Evolutionary conservation across 2,329 filamentous ascomycete species (phyloP), one percentile per base, ranked within the genome.

Genomic region (Fusarium setosum): DNA sequence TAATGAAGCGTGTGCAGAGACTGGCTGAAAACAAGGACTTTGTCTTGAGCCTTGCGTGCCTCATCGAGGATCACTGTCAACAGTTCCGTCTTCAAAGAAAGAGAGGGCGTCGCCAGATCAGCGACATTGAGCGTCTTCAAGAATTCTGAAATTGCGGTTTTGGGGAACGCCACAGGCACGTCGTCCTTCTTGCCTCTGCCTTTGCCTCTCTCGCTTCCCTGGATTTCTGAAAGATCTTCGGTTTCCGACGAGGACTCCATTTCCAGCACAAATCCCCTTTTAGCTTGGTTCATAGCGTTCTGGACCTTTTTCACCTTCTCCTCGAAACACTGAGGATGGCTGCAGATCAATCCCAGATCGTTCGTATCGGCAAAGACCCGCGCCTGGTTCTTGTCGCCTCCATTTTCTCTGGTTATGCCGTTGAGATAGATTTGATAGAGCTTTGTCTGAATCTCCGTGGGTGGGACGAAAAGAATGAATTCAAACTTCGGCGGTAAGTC

Each of bases 21-120:
- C 53, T 93, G 90, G 1, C 91, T 92, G 72, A 97, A 97, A 0
- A 97, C 80, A 1, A 97, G 82, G 2, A 94, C 86, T 71, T 94
- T 94, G 75, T 97, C 94, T 1, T 84, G 83, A 0, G 82, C 77
- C 2, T 74, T 73, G 35, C 84, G 85, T 7, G 90, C 90, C 63
- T 90, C 84, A 20, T 90, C 81, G 1, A 97, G 76, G 48, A 97
- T 95, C 42, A 84, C 78, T 40, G 88, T 78, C n/a, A 96, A 79
- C 6, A 94, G 80, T 12, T 81, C 70, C 7, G 90, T 85, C 72
- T 96, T 95, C 72, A 88, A 84, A 1, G 93, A 96, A 12, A 89
- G 75, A 0, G 74, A 68, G 3, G 85, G 72, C 5, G 84, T 79
- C 12, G 82, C 76, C 6, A 83, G 72, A 76, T 80, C 79, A 66